Base-by-base conservation (phyloP, 2,329 filamentous ascomycete genomes). In the Diaporthe eres region DNA sequence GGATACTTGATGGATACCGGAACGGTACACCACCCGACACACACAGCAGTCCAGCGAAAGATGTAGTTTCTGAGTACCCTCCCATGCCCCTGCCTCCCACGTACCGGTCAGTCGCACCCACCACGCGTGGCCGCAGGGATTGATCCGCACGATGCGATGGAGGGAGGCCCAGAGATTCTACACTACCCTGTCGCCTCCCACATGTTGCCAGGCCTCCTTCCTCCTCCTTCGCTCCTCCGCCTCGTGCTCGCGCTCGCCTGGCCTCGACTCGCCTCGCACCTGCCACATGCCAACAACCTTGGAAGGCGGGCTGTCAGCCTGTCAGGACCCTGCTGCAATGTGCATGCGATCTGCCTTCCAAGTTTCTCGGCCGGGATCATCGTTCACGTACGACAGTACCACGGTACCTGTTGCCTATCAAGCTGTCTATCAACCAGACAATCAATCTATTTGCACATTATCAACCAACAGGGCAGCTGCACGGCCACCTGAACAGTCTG, bases 111-210 rank as follows among this genome's bases (percentile, higher is more conserved):
- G 65, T 70, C 65, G 65, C 65, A 55, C n/a, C n/a, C 49, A 39
- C 39, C 47, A 39, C 65, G 65, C 65, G 49, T 70, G 65, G 65
- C 65, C 22, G 65, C 65, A 70, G 65, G 65, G 65, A 70, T 70
- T 9, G 7, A 70, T 55, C 49, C 37, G 47, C 42, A 67, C 42
- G 42, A 67, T 49, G 42, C 42, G 42, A 67, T 37, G 42, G 61
- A 31, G 12, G 25, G 19, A 47, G 42, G 39, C 61, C 61, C 25
- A 65, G 61, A 65, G 42, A 49, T 49, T 34, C 17, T 19, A 63
- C 61, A 31, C 61, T 51, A 63, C 61, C 63, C 61, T 51, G 39
- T 68, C 47, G 15, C 34, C 31, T 13, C 13, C 15, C 61, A 10
- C 61, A 28, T 65, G 17, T 42, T 47, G 25, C 42, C 61, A 28